Evolutionary conservation across 805 yeast species (phyloP).

Genomic region (Ogataea henricii): DNA sequence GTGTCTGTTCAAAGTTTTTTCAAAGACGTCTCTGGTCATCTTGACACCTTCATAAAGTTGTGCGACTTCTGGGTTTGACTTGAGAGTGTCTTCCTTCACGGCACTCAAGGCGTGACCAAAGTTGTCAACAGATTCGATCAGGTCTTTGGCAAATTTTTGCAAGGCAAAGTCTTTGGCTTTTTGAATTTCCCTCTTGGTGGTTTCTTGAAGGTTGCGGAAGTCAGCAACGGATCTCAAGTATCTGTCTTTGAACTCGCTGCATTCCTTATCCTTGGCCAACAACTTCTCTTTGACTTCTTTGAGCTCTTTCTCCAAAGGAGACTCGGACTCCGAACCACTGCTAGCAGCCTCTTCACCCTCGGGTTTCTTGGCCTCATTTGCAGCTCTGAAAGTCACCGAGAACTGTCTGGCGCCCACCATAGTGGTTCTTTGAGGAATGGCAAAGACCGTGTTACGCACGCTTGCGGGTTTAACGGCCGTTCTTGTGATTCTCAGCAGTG

Average conservation of each 20-base stretch:
- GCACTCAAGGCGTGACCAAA: constrained; percentile 82
- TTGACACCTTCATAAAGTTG: constrained; percentile 84
- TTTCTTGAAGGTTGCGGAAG: constrained; percentile 88
- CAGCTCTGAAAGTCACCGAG: constrained; percentile 21
- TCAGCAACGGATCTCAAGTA: constrained; percentile 86
- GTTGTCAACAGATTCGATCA: constrained; percentile 87
- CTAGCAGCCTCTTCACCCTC: constrained; percentile 22
- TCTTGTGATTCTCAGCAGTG: constrained; percentile 24
- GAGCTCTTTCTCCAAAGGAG: constrained; percentile 34
- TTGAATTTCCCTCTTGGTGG: constrained; percentile 82
- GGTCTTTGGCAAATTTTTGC: constrained; percentile 88
- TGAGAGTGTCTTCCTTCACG: constrained; percentile 62
- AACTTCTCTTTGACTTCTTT: constrained; percentile 53
- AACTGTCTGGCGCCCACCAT: constrained; percentile 23
- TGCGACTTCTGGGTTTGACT: constrained; percentile 62
- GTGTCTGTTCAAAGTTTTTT: constrained; percentile 76
- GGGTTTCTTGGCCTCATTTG: constrained; percentile 35
- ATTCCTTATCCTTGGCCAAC: constrained; percentile 66
- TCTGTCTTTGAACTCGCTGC: constrained; percentile 79
- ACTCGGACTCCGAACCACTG: constrained; percentile 15
- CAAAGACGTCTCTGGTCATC: constrained; percentile 86
- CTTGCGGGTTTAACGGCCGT: constrained; percentile 18
- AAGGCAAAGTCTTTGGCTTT: constrained; percentile 89
- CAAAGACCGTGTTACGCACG: neutral
- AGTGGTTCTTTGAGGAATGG: neutral